Evolutionary conservation across 371 early-diverging fungal species (phyloP), one percentile per base, ranked within the genome.

Genomic region (Syncephalastrum contaminatum): DNA sequence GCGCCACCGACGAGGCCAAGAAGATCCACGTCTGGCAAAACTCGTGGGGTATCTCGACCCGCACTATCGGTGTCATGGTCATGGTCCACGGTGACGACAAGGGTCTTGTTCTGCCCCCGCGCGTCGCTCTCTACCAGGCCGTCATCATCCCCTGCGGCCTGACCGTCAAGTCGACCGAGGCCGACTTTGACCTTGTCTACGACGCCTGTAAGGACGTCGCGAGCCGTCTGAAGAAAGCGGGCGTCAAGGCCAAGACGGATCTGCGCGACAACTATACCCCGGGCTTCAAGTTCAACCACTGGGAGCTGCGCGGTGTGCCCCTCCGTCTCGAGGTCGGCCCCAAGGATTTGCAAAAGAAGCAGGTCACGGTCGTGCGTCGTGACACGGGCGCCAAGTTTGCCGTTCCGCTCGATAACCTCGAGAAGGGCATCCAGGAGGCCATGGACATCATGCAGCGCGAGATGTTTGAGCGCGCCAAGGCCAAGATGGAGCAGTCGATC

Each of bases 21-120:
- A 76, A 76, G 61, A 57, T 80, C 27, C 83, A 89, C 62, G 99
- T 98, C 39, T 99, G 96, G 94, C 99, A 99, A 79, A 99, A 99
- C 84, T 99, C 98, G 27, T 99, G 99, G 99, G 99, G 99, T 64
- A 63, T 99, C 47, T 93, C 99, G 52, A 99, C 99, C 27, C 91
- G 99, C 67, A 92, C 95, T n/a, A 95, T 99, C 69, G 99, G 99
- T 75, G 97, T 98, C 53, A 92, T 98, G 90, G 94, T 97, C 48
- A 99, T 99, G 99, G 85, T 95, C n/a, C 99, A 99, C 75, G 93
- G 97, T 69, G 99, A 99, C 71, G 90, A 99, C 77, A 95, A 95
- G 86, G 99, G 99, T 53, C 82, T 99, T 53, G 98, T 99, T 15
- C 72, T 99, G 58, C 99, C 99, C 59, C 99, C 99, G 47, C 88